Evolutionary conservation across 139 green algal genomes (phyloP), one percentile per base, ranked within the genome.

Genomic region (Chlorella ohadii): DNA sequence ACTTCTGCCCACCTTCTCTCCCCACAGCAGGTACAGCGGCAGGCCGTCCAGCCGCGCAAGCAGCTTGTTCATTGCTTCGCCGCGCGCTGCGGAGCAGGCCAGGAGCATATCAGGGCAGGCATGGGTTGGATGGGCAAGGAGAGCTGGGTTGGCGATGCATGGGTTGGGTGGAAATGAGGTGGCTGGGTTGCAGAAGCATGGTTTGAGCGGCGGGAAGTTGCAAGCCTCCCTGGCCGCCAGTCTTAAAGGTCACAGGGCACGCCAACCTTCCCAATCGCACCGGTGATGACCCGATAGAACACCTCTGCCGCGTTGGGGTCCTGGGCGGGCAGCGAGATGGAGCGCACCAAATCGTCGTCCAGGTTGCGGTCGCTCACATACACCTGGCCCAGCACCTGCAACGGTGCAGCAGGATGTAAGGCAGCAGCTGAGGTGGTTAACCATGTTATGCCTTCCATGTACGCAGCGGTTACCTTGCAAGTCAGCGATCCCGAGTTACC

Each of bases 11-110:
- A 85, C 81, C 81, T 79, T 85, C 23, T 36, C 31, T 3, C 93
- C 93, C 92, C 92, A 96, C 67, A 96, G 86, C 76, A 97, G 85
- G 75, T 94, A 91, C 85, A 97, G 65, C 27, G 94, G 94, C 85
- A 86, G 79, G 31, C 56, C 51, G n/a, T 90, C 63, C 36, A 96
- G 57, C 31, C 79, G 68, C 59, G 68, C 68, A 38, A 95, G 74
- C 57, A 96, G 79, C 13, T 41, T 47, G 85, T 94, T 93, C 17
- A 97, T 83, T n/a, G 57, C 76, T 38, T 85, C 84, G 16, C 77
- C 72, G 25, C 67, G 76, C 36, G 76, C 76, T 77, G 39, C 70
- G 39, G 39, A 77, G 15, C 3, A 16, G 65, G 33, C 47, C 1
- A 34, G 68, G 67, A 22, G 68, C 11, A 16, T 6, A 11, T 6